These are phyloP conservation scores for Prillingera fragicola DNA, from an alignment of 1,284 basidiomycete genomes.

Conservation along the genomic window DNA sequence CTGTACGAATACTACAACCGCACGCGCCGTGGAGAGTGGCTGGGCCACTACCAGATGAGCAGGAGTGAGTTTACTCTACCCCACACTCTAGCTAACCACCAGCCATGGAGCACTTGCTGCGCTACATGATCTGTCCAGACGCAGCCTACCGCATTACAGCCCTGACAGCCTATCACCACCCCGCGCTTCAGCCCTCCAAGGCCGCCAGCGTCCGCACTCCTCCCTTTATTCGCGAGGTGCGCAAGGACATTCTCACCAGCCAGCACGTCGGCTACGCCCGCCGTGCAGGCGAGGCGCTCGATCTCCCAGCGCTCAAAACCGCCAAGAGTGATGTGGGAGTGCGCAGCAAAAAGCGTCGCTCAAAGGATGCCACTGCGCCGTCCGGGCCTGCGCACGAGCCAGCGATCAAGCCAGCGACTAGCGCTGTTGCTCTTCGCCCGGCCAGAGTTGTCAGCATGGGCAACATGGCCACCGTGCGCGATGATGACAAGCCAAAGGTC, in stretches of 20 bases:
- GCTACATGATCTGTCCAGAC: constrained; percentile 41
- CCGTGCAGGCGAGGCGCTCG: neutral
- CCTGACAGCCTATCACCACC: constrained; percentile 40
- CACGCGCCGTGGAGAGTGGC: constrained; percentile 73
- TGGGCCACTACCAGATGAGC: constrained; percentile 69
- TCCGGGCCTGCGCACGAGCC: neutral
- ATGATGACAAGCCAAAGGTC: constrained; percentile 10
- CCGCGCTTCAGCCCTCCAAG: constrained; percentile 19
- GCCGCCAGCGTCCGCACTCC: constrained; percentile 40
- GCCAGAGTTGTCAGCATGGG: neutral
- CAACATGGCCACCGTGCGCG: neutral
- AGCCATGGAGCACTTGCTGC: constrained; percentile 38
- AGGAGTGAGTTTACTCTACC: constrained; percentile 42
- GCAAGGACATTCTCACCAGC: too few relatives aligned
- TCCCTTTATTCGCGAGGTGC: constrained; percentile 39
- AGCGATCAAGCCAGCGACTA: constrained; percentile 38
- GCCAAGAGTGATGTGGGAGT: constrained; percentile 19
- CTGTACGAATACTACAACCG: constrained; percentile 76
- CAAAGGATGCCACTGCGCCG: neutral
- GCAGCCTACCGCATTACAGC: constrained; percentile 37
- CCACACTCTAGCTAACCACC: neutral
- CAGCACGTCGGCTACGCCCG: constrained; percentile 3
- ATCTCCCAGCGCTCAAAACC: constrained; percentile 7
- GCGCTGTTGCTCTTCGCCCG: constrained; percentile 5
- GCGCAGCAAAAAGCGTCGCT: constrained; percentile 14